Evolutionary conservation across 352 stramenopile genomes (phyloP), one percentile per base, ranked within the genome.

Genomic region (Globisporangium heterothallicum): DNA sequence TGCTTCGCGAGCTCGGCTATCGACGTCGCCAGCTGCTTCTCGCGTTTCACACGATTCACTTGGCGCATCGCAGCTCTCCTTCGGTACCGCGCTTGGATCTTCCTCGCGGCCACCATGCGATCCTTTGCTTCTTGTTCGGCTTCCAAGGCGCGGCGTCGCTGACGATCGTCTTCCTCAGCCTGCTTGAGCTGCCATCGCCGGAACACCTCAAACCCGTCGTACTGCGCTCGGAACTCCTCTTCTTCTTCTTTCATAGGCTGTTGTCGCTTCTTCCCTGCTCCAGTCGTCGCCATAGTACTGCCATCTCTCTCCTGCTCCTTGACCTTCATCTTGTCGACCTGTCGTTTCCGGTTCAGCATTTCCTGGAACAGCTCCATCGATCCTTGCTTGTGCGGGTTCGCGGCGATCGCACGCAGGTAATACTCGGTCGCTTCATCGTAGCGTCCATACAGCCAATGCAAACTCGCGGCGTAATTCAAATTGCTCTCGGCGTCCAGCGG

Each of bases 381-480:
- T 2, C 67, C 73, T 48, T 74, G 64, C 22, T 83, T 84, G 53
- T 85, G 72, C 12, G 79, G 79, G 29, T 89, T 66, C 0, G 78
- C 60, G 0, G 78, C 70, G n/a, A 92, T 62, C 1, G 84, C 82
- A 0, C 65, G 64, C 25, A 94, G 38, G 53, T 91, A 94, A 58
- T 87, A 80, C 43, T 56, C 61, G 12, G 64, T 71, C 4, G 79
- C 74, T 14, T 78, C 64, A 3, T 84, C 71, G 36, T 86, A 84
- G 46, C 84, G 70, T 3, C 69, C 64, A 50, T 79, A 90, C 1
- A 93, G 65, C 78, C 72, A 91, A 49, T 91, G 74, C 9, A 84
- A 24, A 45, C 79, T 88, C 7, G 78, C 72, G 0, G 79, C 84
- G 41, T 92, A 94, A 54, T 94, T 94, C 27, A 90, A 50, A 50